Base-by-base conservation (phyloP, 192 early-diverging fungal genomes). In the Chytriomyces sp. region DNA sequence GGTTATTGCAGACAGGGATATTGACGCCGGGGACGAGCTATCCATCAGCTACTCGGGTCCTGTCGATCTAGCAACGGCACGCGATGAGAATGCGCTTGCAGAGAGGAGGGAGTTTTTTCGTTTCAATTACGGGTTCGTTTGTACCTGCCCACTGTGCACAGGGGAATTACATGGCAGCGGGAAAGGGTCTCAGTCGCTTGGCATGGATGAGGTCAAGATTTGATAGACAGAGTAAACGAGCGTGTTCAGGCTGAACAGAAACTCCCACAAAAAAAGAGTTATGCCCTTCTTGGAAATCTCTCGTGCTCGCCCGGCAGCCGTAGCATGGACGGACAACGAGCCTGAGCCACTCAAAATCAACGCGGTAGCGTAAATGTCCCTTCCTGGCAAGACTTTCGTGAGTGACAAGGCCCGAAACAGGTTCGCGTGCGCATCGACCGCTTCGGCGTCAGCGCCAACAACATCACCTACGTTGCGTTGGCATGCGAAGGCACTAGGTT, bases 381-480 rank as follows among this genome's bases (percentile, higher is more conserved):
- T n/a, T n/a, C n/a, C n/a, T n/a, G n/a, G n/a, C n/a, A n/a, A n/a
- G n/a, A n/a, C n/a, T n/a, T n/a, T n/a, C n/a, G n/a, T n/a, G n/a
- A n/a, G n/a, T n/a, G n/a, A n/a, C n/a, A n/a, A n/a, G 63, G 39
- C 22, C 28, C 40, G 5, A 53, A 75, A 26, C 41, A 77, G 10
- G 52, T 80, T 52, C 63, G 76, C 4, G 68, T 83, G 5, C 57
- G 68, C 37, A 72, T 82, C 39, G 78, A 77, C 25, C 26, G 34
- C 17, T 82, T 82, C 36, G 78, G 64, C 17, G 10, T 82, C 14
- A 74, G 73, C 31, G 75, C 81, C 30, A 82, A 82, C 60, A 82
- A 82, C 54, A 59, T 77, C 59, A 82, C 81, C 2, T 82, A 80
- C 59, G 71, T 76, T 2, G 70, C 53, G 3, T 54, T 82, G 7